These are phyloP conservation scores for Zancudomyces culisetae DNA, from an alignment of 371 early-diverging fungal species.

Conservation along the genomic window DNA sequence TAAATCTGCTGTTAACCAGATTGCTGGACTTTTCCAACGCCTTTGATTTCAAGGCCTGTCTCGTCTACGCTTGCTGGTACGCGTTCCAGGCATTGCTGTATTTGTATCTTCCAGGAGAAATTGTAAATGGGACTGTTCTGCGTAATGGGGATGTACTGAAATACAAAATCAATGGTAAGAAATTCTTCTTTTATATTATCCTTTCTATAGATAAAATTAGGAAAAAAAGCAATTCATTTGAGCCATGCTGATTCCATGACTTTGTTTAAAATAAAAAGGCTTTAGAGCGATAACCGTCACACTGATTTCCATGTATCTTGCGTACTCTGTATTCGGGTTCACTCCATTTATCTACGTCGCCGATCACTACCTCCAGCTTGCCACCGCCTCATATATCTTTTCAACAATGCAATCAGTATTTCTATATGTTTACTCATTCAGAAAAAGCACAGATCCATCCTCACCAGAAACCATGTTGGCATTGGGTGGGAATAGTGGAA, in stretches of 20 bases:
- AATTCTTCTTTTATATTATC: too few species aligned
- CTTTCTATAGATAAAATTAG: too few species aligned
- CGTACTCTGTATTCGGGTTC: too few species aligned
- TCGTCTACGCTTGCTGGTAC: slow-evolving; percentile 42
- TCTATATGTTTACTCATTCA: slow-evolving; percentile 61
- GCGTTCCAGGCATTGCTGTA: slow-evolving; percentile 40
- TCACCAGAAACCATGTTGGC: slow-evolving; percentile 59
- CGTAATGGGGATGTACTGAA: slow-evolving; percentile 41
- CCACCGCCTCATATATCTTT: slow-evolving; percentile 41
- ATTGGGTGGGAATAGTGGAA: slow-evolving; percentile 77
- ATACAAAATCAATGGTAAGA: slow-evolving; percentile 49
- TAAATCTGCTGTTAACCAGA: slow-evolving; percentile 6
- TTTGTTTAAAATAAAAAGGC: too few species aligned
- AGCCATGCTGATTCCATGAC: too few species aligned
- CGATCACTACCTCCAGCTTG: slow-evolving; percentile 47
- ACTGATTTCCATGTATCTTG: too few species aligned
- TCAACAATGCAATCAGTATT: slow-evolving; percentile 36
- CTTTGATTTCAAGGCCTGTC: slow-evolving; percentile 27
- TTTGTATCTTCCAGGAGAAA: slow-evolving; percentile 46
- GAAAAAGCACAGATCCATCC: slow-evolving; percentile 20
- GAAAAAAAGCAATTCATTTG: too few species aligned
- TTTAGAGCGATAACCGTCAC: too few species aligned
- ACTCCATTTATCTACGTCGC: slow-evolving; percentile 53
- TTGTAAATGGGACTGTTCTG: slow-evolving; percentile 43
- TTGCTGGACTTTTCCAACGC: slow-evolving; percentile 10